Conservation (phyloP, 2,329 filamentous ascomycete genomes). For the Fusarium poae region DNA sequence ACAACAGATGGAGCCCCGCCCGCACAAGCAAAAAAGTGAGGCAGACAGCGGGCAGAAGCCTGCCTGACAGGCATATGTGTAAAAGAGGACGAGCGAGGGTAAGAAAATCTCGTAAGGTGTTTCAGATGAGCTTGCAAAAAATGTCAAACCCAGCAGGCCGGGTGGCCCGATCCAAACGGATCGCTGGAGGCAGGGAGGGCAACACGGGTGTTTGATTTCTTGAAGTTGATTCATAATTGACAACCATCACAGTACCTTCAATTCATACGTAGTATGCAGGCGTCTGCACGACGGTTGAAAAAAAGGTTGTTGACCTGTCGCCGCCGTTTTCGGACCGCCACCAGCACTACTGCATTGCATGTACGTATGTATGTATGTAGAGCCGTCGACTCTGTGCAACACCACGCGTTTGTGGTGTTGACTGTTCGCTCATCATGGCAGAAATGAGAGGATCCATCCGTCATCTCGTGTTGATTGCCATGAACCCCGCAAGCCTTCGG, state of each 20-base stretch:
- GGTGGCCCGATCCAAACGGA: conserved; percentile 40
- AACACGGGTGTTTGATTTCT: conserved; percentile 14
- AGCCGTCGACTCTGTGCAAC: conserved; percentile 11
- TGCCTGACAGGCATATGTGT: conserved; percentile 10
- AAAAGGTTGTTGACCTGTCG: conserved; percentile 16
- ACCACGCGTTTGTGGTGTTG: conserved; percentile 7
- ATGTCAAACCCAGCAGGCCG: conserved; percentile 37
- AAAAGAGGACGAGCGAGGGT: conserved; percentile 12
- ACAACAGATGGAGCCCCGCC: conserved; percentile 39
- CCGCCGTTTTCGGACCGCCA: conserved; percentile 21
- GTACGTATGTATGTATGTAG: background rate
- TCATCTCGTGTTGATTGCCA: conserved; percentile 51
- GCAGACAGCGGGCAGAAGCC: conserved; percentile 13
- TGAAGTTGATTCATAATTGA: background rate
- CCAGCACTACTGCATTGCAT: background rate
- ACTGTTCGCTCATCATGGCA: conserved; percentile 23
- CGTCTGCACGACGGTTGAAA: conserved; percentile 37
- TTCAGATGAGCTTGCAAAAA: conserved; percentile 35
- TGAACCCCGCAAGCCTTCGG: conserved; percentile 48
- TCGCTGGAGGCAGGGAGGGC: conserved; percentile 36
- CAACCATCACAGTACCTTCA: background rate
- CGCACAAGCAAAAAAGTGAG: conserved; percentile 20
- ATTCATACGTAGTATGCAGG: conserved; percentile 11
- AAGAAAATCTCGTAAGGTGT: conserved; percentile 29
- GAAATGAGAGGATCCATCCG: conserved; percentile 50